Evolutionary conservation across 78 protist species (phyloP), one percentile per base, ranked within the genome.

Genomic region (Trichosphaerium sp.): DNA sequence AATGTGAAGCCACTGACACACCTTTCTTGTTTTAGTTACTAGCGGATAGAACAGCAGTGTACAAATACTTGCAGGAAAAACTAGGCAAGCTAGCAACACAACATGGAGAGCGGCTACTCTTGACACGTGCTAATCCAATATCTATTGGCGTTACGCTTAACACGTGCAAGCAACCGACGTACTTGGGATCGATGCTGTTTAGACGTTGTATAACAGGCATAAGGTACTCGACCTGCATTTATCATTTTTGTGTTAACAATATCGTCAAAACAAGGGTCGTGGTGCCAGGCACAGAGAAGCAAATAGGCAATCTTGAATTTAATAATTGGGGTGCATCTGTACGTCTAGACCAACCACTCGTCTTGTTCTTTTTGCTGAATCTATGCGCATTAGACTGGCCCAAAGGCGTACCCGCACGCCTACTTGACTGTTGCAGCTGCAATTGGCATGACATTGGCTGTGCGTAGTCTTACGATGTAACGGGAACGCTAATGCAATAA

Each of bases 381-480:
- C 21, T 47, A 47, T 48, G 68, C 52, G 77, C 64, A 5, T 67
- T 70, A 28, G 37, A 11, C 23, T n/a, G 71, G 44, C 3, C 29
- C 41, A 65, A 51, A 60, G 21, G 57, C 11, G 38, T 88, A 88
- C 51, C 85, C 79, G 21, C 12, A 52, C 3, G 54, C 83, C 4
- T 91, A 91, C 64, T 69, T 91, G 51, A 85, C 87, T 2, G 78
- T 59, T 28, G 90, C 96, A 4, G 87, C 92, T 62, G 90, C 93
- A 1, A 49, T 91, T 44, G 96, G 96, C 67, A 65, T 81, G 31
- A 49, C 68, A 25, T n/a, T n/a, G n/a, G n/a, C n/a, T n/a, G n/a
- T n/a, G n/a, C n/a, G n/a, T n/a, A n/a, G n/a, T n/a, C n/a, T n/a
- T n/a, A n/a, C n/a, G n/a, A n/a, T n/a, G n/a, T n/a, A n/a, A n/a